A percentile compares a stretch with the other conserved stretches of the same genome.
These are phyloP conservation scores for Debaryomycetaceae sp. DNA, from an alignment of 1,139 yeast genomes.

Conservation along the genomic window DNA sequence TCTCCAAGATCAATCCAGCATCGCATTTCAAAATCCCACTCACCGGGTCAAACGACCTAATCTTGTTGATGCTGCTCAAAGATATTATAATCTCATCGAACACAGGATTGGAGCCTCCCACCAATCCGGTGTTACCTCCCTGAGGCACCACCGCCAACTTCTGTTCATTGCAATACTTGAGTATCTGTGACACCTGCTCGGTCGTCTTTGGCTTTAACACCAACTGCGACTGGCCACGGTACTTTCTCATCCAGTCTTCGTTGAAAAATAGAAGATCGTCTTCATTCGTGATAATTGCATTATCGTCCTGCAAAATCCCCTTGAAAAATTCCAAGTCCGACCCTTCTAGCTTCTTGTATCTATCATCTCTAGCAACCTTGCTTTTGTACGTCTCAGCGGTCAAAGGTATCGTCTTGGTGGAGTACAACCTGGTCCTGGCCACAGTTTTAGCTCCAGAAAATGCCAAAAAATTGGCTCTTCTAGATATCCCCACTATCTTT, in stretches of 20 bases:
- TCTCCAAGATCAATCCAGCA: conserved; percentile 87
- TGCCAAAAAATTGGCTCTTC: too few relatives aligned
- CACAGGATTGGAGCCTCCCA: conserved; percentile 91
- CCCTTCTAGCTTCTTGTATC: conserved; percentile 45
- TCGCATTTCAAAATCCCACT: conserved; percentile 87
- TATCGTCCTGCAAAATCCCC: conserved; percentile 49
- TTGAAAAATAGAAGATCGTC: conserved; percentile 73
- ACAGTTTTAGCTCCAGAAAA: background rate
- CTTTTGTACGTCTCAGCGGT: conserved; percentile 64
- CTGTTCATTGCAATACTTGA: conserved; percentile 78
- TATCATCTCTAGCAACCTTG: conserved; percentile 44
- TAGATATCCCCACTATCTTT: too few relatives aligned
- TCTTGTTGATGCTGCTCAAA: conserved; percentile 66
- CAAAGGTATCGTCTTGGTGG: conserved; percentile 47
- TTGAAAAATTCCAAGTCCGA: conserved; percentile 64
- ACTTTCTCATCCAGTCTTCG: conserved; percentile 96
- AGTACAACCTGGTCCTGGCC: conserved; percentile 11
- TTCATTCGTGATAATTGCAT: conserved; percentile 47
- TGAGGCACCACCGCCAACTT: conserved; percentile 90
- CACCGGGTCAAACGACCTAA: conserved; percentile 76
- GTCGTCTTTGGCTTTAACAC: conserved; percentile 84
- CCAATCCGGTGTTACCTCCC: conserved; percentile 96
- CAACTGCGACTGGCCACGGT: conserved; percentile 78
- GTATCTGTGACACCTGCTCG: conserved; percentile 71
- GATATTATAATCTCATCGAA: conserved; percentile 87